phyloP scores from a whole-genome alignment of 208 protist genomes.

The Porcisia deanei region DNA sequence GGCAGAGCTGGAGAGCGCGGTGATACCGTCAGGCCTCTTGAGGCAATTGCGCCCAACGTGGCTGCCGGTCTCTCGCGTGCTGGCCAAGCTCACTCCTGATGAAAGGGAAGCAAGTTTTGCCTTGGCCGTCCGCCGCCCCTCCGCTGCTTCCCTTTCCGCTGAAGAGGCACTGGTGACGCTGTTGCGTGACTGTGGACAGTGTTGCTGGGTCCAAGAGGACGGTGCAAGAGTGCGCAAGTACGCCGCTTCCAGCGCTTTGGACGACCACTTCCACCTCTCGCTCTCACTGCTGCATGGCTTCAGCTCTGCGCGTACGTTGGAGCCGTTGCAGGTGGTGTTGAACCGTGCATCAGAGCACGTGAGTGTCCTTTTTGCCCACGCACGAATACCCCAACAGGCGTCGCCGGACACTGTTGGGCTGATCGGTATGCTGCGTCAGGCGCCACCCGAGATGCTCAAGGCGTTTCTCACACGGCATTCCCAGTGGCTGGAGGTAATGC shows the following conservation, averaged over 20 bases:
- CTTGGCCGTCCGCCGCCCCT: slow-evolving; percentile 20
- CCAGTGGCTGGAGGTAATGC: slow-evolving; percentile 15
- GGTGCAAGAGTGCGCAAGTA: slow-evolving; percentile 48
- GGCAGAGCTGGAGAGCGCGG: slow-evolving; percentile 32
- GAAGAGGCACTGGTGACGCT: slow-evolving; percentile 24
- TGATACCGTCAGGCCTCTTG: slow-evolving; percentile 31
- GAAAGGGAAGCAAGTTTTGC: slow-evolving; percentile 17
- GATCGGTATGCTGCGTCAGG: slow-evolving; percentile 23
- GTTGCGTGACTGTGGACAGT: slow-evolving; percentile 41
- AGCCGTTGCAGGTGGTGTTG: slow-evolving; percentile 30
- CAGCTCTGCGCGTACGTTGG: slow-evolving; percentile 20
- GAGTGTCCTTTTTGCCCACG: slow-evolving; percentile 6
- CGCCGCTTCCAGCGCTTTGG: slow-evolving; percentile 44
- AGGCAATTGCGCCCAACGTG: slow-evolving; percentile 61
- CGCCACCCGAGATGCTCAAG: neutral
- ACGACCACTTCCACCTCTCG: slow-evolving; percentile 55
- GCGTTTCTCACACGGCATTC: slow-evolving; percentile 4
- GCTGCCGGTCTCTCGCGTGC: slow-evolving; percentile 45
- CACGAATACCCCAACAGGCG: neutral
- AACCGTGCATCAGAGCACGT: slow-evolving; percentile 19
- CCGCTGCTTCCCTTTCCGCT: neutral
- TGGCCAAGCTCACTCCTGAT: slow-evolving; percentile 30
- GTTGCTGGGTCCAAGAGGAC: slow-evolving; percentile 58
- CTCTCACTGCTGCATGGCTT: slow-evolving; percentile 40
- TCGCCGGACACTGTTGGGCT: slow-evolving; percentile 21